Conservation (phyloP, 108 stramenopile species). For the Nannochloropsis salina region DNA sequence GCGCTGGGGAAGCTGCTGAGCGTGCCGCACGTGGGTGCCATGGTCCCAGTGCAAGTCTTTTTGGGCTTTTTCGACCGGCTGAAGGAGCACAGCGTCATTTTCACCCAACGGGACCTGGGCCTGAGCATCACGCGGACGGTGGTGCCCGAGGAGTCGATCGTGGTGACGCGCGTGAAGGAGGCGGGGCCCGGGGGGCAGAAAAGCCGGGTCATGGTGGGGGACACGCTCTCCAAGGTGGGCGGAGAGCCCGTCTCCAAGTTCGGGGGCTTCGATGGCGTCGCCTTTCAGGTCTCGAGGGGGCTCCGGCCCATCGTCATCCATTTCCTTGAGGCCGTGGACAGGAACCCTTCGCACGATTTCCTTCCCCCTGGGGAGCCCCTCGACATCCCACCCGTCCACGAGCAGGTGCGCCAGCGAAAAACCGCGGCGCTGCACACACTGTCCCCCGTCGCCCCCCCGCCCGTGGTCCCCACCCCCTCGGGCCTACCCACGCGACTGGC, state of each 20-base stretch:
- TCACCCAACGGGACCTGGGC: background rate
- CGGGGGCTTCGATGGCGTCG: constrained; percentile 8
- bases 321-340: background rate
- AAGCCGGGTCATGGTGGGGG: background rate
- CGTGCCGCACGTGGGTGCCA: background rate
- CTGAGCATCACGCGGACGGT: background rate
- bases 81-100: background rate
- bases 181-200: background rate
- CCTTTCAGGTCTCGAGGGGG: constrained; percentile 2
- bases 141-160: background rate
- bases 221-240: constrained; percentile 1
- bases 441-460: background rate
- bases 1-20: background rate
- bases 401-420: background rate
- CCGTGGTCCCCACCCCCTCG: background rate
- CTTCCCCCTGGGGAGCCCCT: background rate
- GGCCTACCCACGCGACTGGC: background rate
- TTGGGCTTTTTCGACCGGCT: background rate
- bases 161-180: constrained; percentile 2
- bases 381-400: background rate
- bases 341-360: background rate
- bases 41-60: background rate
- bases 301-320: constrained; percentile 12
- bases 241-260: background rate
- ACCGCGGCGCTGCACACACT: background rate